Base-by-base conservation (phyloP, 2,329 filamentous ascomycete species). In the Ophiocordyceps camponoti-leonardi region DNA sequence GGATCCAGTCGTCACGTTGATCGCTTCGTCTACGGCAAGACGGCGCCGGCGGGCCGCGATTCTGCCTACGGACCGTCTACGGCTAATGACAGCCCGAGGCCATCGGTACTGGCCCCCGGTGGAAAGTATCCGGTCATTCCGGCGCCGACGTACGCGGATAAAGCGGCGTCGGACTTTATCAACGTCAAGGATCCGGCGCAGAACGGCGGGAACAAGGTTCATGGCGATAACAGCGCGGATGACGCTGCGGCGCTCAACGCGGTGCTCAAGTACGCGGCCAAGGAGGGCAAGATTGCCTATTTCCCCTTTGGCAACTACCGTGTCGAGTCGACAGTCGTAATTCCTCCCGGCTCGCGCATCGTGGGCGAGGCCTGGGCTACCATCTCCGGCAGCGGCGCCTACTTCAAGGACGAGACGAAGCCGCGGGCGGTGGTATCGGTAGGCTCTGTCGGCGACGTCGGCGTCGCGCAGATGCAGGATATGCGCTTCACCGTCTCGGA, bases 281-380 rank as follows among this genome's bases (percentile, higher is more conserved):
- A 58, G 57, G 43, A 48, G 16, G 46, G 49, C 39, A 56, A 54
- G 48, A 53, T 57, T 48, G 55, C 51, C 12, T 58, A 58, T 48
- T 57, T 59, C 40, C 56, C 57, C 6, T 58, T 52, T 47, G 57
- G 57, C 33, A 50, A 50, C 39, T 59, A 58, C 41, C 48, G 50
- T 1, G 54, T 59, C 18, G 51, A 56, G 28, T 53, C 50, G 11
- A 58, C 56, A 7, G 48, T 58, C 1, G 45, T 50, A n/a, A 46
- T 58, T 14, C 56, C 56, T 6, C 44, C 50, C 4, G 68, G 69
- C 13, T 69, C 71, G 5, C 63, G 64, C 2, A 67, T 79, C 23
- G 62, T 75, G 11, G 76, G 76, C 19, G 72, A 78, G 55, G 66
- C 67, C 6, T 75, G 71, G 63, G 65, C 73, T 11, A 63, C 64